A percentile compares a stretch with the other conserved stretches of the same genome.
phyloP scores from a whole-genome alignment of 805 yeast species.

The Ogataea zsoltii region DNA sequence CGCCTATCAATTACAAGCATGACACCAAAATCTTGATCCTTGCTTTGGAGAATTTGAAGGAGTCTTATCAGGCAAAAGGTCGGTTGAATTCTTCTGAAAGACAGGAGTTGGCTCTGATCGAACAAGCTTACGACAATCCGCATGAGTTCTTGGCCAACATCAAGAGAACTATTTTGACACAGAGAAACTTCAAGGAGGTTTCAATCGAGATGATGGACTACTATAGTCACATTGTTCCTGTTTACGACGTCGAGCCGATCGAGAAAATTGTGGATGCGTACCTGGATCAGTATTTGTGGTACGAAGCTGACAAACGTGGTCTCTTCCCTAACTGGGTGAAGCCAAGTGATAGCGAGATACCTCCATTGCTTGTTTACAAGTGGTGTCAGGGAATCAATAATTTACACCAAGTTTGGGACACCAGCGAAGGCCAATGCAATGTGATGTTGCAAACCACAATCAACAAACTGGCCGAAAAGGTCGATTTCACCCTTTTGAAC shows the following conservation, averaged over 20 bases:
- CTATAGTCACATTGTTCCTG: constrained; percentile 80
- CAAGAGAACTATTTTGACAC: constrained; percentile 79
- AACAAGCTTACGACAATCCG: constrained; percentile 96
- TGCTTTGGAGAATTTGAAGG: constrained; percentile 87
- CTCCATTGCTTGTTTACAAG: constrained; percentile 87
- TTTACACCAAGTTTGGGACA: constrained; percentile 75
- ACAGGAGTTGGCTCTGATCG: constrained; percentile 90
- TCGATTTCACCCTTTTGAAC: constrained; percentile 85
- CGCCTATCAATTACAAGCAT: constrained; percentile 87
- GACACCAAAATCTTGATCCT: constrained; percentile 87
- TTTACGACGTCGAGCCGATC: constrained; percentile 83
- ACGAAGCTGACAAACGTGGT: constrained; percentile 84
- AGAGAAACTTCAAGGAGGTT: constrained; percentile 89
- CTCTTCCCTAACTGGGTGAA: constrained; percentile 96
- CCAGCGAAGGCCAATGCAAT: constrained; percentile 68
- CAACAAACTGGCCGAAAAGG: constrained; percentile 73
- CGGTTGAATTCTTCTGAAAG: constrained; percentile 83
- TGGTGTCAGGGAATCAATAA: constrained; percentile 94
- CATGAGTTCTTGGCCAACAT: constrained; percentile 87
- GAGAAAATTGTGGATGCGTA: constrained; percentile 97
- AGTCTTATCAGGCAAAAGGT: constrained; percentile 70
- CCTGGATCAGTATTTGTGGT: constrained; percentile 93
- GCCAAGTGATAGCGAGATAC: constrained; percentile 91
- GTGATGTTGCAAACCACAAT: constrained; percentile 82
- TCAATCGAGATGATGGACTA: constrained; percentile 89